A percentile compares a stretch with the other conserved stretches of the same genome.
Evolutionary conservation across 352 stramenopile species (phyloP).

Genomic region (Phytophthora agathidicida): DNA sequence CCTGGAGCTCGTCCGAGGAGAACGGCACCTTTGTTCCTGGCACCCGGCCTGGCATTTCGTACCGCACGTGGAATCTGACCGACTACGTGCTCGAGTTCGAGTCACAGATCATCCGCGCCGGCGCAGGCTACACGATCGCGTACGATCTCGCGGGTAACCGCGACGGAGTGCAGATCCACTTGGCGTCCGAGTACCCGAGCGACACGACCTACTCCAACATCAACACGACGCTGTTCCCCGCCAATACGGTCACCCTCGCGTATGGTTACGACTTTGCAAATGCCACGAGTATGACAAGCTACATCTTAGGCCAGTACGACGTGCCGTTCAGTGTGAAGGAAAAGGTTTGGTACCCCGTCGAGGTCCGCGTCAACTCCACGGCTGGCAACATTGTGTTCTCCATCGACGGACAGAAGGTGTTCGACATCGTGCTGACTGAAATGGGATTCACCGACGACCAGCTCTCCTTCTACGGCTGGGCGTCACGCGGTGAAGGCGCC

Average conservation of each 20-base stretch:
- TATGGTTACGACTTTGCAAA: slow-evolving; percentile 41
- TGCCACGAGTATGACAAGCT: slow-evolving; percentile 33
- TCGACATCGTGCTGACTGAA: slow-evolving; percentile 35
- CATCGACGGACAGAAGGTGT: slow-evolving; percentile 26
- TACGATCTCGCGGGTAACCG: slow-evolving; percentile 40
- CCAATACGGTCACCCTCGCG: slow-evolving; percentile 31
- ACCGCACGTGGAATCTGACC: slow-evolving; percentile 36
- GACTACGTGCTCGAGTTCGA: slow-evolving; percentile 39
- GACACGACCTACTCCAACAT: slow-evolving; percentile 34
- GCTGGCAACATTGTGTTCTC: slow-evolving; percentile 44
- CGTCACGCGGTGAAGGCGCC: slow-evolving; percentile 23
- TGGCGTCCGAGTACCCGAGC: slow-evolving; percentile 37
- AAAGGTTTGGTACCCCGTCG: slow-evolving; percentile 60
- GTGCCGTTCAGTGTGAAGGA: slow-evolving; percentile 81
- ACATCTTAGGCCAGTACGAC: slow-evolving; percentile 36
- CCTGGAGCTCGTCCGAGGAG: slow-evolving; percentile 30
- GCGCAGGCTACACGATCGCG: slow-evolving; percentile 23
- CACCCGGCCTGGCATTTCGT: slow-evolving; percentile 32
- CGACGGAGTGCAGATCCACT: slow-evolving; percentile 40
- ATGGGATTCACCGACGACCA: slow-evolving; percentile 24
- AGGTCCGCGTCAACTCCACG: slow-evolving; percentile 67
- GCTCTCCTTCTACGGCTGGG: slow-evolving; percentile 28
- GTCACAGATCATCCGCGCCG: slow-evolving; percentile 34
- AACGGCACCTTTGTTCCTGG: slow-evolving; percentile 41
- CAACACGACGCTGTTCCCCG: slow-evolving; percentile 38